Evolutionary conservation across 2,329 filamentous ascomycete species (phyloP).

Genomic region (Aspergillus bombycis): DNA sequence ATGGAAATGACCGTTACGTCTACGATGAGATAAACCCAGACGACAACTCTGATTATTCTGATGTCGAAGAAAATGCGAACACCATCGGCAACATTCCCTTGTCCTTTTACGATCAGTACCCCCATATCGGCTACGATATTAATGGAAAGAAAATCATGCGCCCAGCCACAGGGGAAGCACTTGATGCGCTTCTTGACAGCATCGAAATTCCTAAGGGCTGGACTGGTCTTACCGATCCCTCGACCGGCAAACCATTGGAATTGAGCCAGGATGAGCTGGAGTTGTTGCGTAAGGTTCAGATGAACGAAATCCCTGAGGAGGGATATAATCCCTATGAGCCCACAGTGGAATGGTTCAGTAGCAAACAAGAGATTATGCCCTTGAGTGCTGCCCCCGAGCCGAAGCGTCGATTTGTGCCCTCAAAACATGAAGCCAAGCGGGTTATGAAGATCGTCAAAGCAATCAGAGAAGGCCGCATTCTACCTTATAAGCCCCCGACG

Average conservation of each 20-base stretch:
- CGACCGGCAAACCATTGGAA: slow-evolving; percentile 89
- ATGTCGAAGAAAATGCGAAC: slow-evolving; percentile 76
- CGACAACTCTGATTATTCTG: slow-evolving; percentile 94
- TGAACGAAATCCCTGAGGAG: slow-evolving; percentile 83
- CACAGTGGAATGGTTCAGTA: slow-evolving; percentile 91
- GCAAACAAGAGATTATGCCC: slow-evolving; percentile 89
- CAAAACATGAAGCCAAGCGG: slow-evolving; percentile 93
- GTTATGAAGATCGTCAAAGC: slow-evolving; percentile 97
- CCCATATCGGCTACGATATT: slow-evolving; percentile 98
- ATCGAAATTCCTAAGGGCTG: slow-evolving; percentile 97
- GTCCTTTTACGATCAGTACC: slow-evolving; percentile 95
- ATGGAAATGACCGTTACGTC: slow-evolving; percentile 86
- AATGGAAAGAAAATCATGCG: slow-evolving; percentile 98
- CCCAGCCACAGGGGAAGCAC: slow-evolving; percentile 87
- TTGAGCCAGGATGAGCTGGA: slow-evolving; percentile 87
- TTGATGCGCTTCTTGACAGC: slow-evolving; percentile 91
- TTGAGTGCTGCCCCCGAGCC: slow-evolving; percentile 92
- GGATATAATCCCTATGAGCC: slow-evolving; percentile 94
- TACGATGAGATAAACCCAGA: slow-evolving; percentile 93
- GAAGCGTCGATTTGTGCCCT: slow-evolving; percentile 92
- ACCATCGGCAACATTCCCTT: slow-evolving; percentile 95
- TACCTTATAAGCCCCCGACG: slow-evolving; percentile 80
- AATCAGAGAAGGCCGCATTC: slow-evolving; percentile 89
- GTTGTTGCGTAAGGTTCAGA: slow-evolving; percentile 82
- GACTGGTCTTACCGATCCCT: slow-evolving; percentile 92